Conservation (phyloP, 306 rosid species). For the Vigna reflexopilosa region DNA sequence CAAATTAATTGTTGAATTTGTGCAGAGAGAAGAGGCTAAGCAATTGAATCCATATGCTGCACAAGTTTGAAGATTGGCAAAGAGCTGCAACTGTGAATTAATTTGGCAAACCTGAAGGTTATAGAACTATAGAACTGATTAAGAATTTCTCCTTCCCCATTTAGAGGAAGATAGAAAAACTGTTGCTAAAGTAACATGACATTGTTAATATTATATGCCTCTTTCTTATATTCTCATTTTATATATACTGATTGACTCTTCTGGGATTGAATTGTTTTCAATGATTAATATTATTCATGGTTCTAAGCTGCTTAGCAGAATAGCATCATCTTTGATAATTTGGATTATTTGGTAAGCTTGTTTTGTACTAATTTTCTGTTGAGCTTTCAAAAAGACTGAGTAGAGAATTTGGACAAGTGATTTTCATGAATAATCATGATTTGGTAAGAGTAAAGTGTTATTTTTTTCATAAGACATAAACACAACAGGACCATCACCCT, state of each 20-base stretch:
- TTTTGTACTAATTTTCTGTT: too few relatives aligned
- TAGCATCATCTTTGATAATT: not conserved
- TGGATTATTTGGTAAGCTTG: too few relatives aligned
- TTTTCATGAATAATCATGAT: too few relatives aligned
- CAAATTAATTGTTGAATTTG: constrained; percentile 69
- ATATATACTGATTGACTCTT: not conserved
- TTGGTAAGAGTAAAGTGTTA: not conserved
- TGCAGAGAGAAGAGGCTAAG: constrained; percentile 52
- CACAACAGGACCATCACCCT: not conserved
- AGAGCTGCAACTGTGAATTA: not conserved
- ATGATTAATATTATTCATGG: not conserved
- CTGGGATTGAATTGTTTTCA: constrained; percentile 7
- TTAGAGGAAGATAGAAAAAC: constrained; percentile 32
- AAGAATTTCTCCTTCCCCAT: constrained; percentile 37
- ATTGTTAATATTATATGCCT: constrained; percentile 1
- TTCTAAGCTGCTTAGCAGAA: not conserved
- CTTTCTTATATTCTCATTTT: not conserved
- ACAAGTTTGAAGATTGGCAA: constrained; percentile 30
- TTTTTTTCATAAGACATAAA: not conserved
- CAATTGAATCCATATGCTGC: constrained; percentile 47
- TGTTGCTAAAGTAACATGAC: constrained; percentile 17
- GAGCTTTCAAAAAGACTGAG: too few relatives aligned
- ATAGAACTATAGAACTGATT: constrained; percentile 17
- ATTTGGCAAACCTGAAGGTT: constrained; percentile 33
- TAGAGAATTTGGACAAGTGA: too few relatives aligned